A percentile compares a stretch with the other conserved stretches of the same genome.
phyloP scores from a whole-genome alignment of 2,329 filamentous ascomycete species.

The Raffaelea arxii region DNA sequence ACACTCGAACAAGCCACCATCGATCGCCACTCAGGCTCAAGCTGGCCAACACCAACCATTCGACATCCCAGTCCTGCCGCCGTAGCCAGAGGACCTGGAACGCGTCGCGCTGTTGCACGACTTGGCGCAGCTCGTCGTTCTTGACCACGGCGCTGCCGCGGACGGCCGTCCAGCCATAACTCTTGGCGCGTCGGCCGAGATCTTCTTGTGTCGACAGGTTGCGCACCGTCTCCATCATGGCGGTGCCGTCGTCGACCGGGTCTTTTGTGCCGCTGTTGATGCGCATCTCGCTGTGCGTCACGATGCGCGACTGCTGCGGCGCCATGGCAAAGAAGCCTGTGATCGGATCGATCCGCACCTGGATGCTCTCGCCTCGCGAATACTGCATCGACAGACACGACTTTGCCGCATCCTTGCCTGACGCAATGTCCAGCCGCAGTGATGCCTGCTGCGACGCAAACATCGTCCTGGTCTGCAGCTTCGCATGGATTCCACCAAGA shows the following conservation, averaged over 20 bases:
- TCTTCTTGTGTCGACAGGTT: conserved; percentile 52
- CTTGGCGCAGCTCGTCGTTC: conserved; percentile 44
- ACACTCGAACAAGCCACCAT: conserved; percentile 68
- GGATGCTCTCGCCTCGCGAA: conserved; percentile 49
- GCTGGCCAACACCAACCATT: conserved; percentile 64
- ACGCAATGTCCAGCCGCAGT: conserved; percentile 48
- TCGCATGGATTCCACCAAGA: conserved; percentile 55
- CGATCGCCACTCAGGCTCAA: conserved; percentile 63
- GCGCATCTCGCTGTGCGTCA: conserved; percentile 49
- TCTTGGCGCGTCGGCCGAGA: conserved; percentile 49
- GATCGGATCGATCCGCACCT: conserved; percentile 62
- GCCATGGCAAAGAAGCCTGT: conserved; percentile 67
- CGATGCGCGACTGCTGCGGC: conserved; percentile 49
- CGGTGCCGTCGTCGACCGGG: conserved; percentile 46
- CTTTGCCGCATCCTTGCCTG: conserved; percentile 51
- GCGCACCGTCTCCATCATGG: conserved; percentile 50
- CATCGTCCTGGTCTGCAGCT: conserved; percentile 48
- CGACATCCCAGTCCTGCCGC: conserved; percentile 58
- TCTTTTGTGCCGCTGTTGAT: conserved; percentile 48
- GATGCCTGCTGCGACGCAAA: conserved; percentile 51
- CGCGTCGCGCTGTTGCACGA: conserved; percentile 53
- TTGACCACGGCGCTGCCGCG: conserved; percentile 36
- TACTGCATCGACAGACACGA: conserved; percentile 62
- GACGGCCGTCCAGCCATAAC: conserved; percentile 52
- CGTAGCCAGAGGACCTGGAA: conserved; percentile 60